These are phyloP conservation scores for Candida xyloterini DNA, from an alignment of 805 yeast species.

Conservation along the genomic window DNA sequence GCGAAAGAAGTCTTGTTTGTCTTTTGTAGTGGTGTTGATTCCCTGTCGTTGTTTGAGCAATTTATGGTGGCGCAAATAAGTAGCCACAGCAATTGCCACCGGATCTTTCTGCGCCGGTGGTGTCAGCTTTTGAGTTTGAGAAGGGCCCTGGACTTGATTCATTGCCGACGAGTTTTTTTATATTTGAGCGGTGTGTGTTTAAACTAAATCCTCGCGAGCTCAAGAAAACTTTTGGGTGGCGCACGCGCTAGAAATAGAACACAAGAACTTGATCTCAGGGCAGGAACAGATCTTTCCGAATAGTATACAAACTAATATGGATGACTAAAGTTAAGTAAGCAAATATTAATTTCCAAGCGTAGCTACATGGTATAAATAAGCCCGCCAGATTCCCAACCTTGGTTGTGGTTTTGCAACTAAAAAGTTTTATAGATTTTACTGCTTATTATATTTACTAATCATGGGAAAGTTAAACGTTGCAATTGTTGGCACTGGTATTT, in stretches of 20 bases:
- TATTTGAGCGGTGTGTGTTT: slow-evolving; percentile 9
- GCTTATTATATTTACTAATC: neutral
- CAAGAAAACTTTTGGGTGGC: slow-evolving; percentile 4
- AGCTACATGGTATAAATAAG: no score
- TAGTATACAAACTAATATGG: no score
- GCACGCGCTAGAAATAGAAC: neutral
- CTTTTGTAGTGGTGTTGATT: slow-evolving; percentile 52
- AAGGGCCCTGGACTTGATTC: slow-evolving; percentile 6
- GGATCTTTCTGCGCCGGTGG: slow-evolving; percentile 40
- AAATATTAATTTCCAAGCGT: no score
- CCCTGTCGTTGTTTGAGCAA: slow-evolving; percentile 83
- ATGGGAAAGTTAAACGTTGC: slow-evolving; percentile 48
- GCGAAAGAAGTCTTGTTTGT: slow-evolving; percentile 78
- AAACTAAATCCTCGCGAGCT: neutral
- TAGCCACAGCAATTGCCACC: slow-evolving; percentile 65
- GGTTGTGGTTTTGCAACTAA: neutral
- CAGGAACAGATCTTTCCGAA: neutral
- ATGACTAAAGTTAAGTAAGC: no score
- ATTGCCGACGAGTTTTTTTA: slow-evolving; percentile 13
- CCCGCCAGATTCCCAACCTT: no score
- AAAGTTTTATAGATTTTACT: no score
- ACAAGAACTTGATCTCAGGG: neutral
- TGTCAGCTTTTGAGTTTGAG: slow-evolving; percentile 21
- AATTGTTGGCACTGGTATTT: slow-evolving; percentile 80
- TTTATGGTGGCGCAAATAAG: slow-evolving; percentile 60